Conservation (phyloP, 805 yeast species). For the Candida michaelii region DNA sequence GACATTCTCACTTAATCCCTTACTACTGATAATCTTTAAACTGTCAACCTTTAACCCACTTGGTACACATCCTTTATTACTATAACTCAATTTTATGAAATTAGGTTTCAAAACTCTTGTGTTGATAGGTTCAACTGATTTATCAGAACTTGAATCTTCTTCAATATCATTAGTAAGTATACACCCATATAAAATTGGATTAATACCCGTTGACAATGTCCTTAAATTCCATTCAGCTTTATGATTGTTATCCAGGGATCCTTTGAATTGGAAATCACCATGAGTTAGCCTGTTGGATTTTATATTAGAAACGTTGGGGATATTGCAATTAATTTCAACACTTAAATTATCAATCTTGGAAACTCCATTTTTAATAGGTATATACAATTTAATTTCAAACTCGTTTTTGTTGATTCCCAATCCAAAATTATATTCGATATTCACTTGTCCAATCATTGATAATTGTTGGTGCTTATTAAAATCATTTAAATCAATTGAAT, state of each 20-base stretch:
- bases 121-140: conserved; percentile 6
- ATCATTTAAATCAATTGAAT: conserved; percentile 53
- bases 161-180: conserved; percentile 30
- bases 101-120: conserved; percentile 23
- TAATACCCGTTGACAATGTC: conserved; percentile 58
- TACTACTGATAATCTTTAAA: conserved; percentile 54
- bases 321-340: conserved; percentile 25
- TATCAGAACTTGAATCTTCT: conserved; percentile 10
- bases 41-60: conserved; percentile 73
- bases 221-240: conserved; percentile 67
- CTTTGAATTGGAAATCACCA: conserved; percentile 68
- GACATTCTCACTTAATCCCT: conserved; percentile 58
- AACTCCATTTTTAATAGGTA: conserved; percentile 32
- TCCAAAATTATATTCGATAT: conserved; percentile 52
- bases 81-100: conserved; percentile 51
- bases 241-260: conserved; percentile 30
- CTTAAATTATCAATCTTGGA: conserved; percentile 32
- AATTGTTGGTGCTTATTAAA: conserved; percentile 14
- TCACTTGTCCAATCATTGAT: conserved; percentile 43
- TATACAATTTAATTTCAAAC: conserved; percentile 58
- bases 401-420: conserved; percentile 55
- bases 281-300: conserved; percentile 65
- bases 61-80: conserved; percentile 67
- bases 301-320: conserved; percentile 32
- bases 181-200: conserved; percentile 66